Base-by-base conservation (phyloP, 106 monocot species). In the Vanilla planifolia region DNA sequence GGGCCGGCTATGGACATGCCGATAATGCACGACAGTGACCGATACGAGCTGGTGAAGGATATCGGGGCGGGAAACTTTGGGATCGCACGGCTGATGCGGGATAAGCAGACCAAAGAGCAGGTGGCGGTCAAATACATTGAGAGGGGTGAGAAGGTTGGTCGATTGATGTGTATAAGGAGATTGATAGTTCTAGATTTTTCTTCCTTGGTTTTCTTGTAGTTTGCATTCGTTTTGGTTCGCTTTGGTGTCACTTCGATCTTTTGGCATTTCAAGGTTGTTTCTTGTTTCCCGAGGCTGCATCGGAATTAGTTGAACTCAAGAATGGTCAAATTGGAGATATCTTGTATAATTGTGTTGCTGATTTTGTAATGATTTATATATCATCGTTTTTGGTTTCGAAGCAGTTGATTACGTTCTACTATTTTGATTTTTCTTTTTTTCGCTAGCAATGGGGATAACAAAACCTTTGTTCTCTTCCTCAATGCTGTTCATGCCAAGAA, bases 121-220 rank as follows among this genome's bases (percentile, higher is more conserved):
- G 92, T 92, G 23, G 92, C 92, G 60, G 92, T 92, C 43, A 92
- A 92, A 67, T 92, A 86, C 57, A 92, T 92, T 66, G 92, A 86
- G 72, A 60, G 92, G 20, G 92, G 92, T 2, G 83, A 86, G 61
- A 92, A 92, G 92, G 92, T 92, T 22, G 21, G 61, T 48, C 34
- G 1, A 36, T 21, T 57, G 55, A 57, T 34, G 33, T 35, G 35
- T 21, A 20, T 57, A 8, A 20, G 14, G 32, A 55, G 5, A 5
- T 55, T 6, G 23, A 9, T 21, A 6, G 35, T 8, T 48, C 9
- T 48, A 33, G 10, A 13, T 16, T 6, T 33, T 69, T 16, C 2
- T 69, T 37, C 8, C 37, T 5, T 59, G 30, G 15, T 21, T 45
- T 7, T 53, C 32, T 53, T n/a, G 5, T 53, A 15, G 3, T 21